Base-by-base conservation (phyloP, 1,284 basidiomycete genomes). In the Ceratobasidium sp. region DNA sequence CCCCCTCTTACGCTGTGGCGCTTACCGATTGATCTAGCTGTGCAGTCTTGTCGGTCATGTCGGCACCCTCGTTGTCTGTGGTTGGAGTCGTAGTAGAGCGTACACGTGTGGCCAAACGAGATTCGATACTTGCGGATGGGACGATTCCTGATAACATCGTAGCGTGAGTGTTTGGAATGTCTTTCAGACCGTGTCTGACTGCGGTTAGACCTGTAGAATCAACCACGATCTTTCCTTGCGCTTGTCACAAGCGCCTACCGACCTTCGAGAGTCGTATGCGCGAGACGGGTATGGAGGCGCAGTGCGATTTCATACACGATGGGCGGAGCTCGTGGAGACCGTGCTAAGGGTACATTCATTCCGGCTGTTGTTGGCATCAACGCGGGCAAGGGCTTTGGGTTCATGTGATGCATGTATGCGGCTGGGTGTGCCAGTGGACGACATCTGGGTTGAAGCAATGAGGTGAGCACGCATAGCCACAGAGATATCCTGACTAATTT, bases 151-250 rank as follows among this genome's bases (percentile, higher is more conserved):
- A 49, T 6, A 65, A 65, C 22, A 25, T 65, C 15, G 62, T 65
- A 8, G 62, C 62, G 62, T 65, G n/a, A 65, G 62, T 53, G 31
- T n/a, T 22, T 3, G 38, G 7, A 40, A 17, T 8, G 20, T 47
- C 45, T 8, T 12, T 8, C 22, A 12, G 45, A 20, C 38, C 17
- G 38, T 40, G 17, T 40, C 20, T 40, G 32, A 40, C 34, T 65
- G 50, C 25, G 29, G n/a, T n/a, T n/a, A n/a, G n/a, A n/a, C n/a
- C 22, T 25, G n/a, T 31, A 65, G 62, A 10, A 65, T 65, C 38
- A 65, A 65, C 38, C 62, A 65, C 32, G 62, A 65, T 65, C 49
- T 65, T 12, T 65, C 62, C 12, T 50, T 65, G 22, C 47, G 62
- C 6, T 43, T 65, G 40, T 47, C 62, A 20, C 62, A 65, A 53